Conservation (phyloP, 2,329 filamentous ascomycete species). For the Diaporthe aspalathi region DNA sequence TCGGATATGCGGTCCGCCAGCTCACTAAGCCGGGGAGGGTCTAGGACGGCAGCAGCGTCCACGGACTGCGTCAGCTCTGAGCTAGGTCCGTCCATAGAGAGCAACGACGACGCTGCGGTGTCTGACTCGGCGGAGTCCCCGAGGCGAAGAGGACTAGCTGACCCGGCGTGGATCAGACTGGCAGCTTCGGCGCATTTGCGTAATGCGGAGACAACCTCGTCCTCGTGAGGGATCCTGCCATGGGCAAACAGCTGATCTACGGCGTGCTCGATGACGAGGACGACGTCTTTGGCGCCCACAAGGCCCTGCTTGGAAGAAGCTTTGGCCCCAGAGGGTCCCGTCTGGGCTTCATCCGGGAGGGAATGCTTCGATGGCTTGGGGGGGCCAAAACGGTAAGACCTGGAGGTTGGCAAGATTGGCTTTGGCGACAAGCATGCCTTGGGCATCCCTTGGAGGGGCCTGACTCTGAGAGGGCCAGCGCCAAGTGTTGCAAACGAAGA, state of each 20-base stretch:
- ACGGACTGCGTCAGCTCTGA: slow-evolving; percentile 30
- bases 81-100: slow-evolving; percentile 52
- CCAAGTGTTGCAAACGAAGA: slow-evolving; percentile 41
- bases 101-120: slow-evolving; percentile 65
- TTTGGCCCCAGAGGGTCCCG: slow-evolving; percentile 9
- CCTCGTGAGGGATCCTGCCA: slow-evolving; percentile 57
- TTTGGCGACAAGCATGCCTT: slow-evolving; percentile 27
- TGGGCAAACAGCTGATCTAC: slow-evolving; percentile 57
- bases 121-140: slow-evolving; percentile 53
- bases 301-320: neutral
- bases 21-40: slow-evolving; percentile 51
- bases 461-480: slow-evolving; percentile 36
- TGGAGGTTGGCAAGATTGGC: slow-evolving; percentile 17
- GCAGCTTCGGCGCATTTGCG: slow-evolving; percentile 59
- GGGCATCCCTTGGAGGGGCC: slow-evolving; percentile 22
- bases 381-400: slow-evolving; percentile 33
- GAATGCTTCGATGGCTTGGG: slow-evolving; percentile 31
- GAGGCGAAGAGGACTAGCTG: slow-evolving; percentile 55
- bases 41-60: slow-evolving; percentile 20
- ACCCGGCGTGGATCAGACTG: slow-evolving; percentile 46
- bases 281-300: slow-evolving; percentile 48
- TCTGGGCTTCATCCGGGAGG: neutral
- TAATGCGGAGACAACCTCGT: slow-evolving; percentile 57
- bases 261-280: slow-evolving; percentile 55
- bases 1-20: slow-evolving; percentile 65